Evolutionary conservation across 352 stramenopile species (phyloP).

Genomic region (Phytopythium boreale): DNA sequence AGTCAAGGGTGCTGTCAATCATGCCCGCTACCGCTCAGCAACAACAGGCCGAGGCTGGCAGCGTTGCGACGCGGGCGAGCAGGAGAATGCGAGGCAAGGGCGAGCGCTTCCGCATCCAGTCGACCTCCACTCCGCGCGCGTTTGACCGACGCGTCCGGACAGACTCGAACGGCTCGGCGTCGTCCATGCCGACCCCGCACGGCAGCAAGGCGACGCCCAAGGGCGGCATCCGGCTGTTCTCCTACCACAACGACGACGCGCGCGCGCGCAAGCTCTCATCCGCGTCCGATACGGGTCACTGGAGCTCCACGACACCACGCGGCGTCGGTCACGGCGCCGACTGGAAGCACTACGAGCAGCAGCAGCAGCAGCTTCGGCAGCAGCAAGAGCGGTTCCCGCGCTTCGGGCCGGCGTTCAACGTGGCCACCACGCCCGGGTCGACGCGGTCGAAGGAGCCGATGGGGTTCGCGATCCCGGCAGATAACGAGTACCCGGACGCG

Average conservation of each 20-base stretch:
- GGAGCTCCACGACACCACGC: background rate
- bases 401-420: background rate
- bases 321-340: background rate
- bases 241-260: background rate
- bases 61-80: too few relatives aligned
- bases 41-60: background rate
- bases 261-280: conserved; percentile 1
- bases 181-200: conserved; percentile 3
- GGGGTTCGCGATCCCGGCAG: background rate
- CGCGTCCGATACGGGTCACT: background rate
- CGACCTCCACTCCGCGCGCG: background rate
- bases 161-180: conserved; percentile 3
- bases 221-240: background rate
- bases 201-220: background rate
- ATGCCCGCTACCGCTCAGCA: background rate
- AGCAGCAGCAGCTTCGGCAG: background rate
- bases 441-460: conserved; percentile 7
- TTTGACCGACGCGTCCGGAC: background rate
- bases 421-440: background rate
- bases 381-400: conserved; percentile 4
- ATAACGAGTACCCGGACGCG: background rate
- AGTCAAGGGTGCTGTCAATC: background rate
- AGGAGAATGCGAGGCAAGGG: background rate
- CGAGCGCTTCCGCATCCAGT: background rate
- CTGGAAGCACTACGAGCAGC: background rate